A percentile compares a stretch with the other conserved stretches of the same genome.
These are phyloP conservation scores for Phytophthora agathidicida DNA, from an alignment of 352 stramenopile species.

Conservation along the genomic window DNA sequence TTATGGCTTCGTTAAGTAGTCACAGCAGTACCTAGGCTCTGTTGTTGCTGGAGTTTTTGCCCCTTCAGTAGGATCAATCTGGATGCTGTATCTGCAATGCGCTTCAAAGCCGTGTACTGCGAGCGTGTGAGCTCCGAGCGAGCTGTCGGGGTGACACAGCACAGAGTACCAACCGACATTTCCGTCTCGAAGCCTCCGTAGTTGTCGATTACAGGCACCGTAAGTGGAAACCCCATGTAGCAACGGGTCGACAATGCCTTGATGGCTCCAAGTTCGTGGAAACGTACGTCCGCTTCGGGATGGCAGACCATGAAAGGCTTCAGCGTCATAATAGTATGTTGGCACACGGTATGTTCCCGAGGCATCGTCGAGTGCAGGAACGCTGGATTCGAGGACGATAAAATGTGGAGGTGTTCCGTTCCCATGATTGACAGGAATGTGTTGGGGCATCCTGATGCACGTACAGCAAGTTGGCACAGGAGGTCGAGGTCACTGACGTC, in stretches of 20 bases:
- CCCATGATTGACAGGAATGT: constrained; percentile 34
- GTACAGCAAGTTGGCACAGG: constrained; percentile 28
- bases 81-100: constrained; percentile 25
- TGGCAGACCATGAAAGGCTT: constrained; percentile 34
- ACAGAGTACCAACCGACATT: constrained; percentile 33
- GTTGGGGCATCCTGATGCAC: constrained; percentile 18
- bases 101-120: constrained; percentile 30
- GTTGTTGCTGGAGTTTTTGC: constrained; percentile 4
- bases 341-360: constrained; percentile 26
- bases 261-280: constrained; percentile 21
- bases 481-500: constrained; percentile 21
- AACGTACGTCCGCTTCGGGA: constrained; percentile 37
- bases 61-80: constrained; percentile 21
- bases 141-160: constrained; percentile 23
- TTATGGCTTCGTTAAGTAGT: too few relatives aligned
- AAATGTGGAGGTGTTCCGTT: constrained; percentile 19
- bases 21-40: not conserved
- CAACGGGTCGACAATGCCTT: constrained; percentile 2
- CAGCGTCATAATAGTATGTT: constrained; percentile 29
- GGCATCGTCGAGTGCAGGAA: constrained; percentile 23
- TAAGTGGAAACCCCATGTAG: constrained; percentile 29
- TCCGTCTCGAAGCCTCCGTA: not conserved
- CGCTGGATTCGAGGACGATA: constrained; percentile 22
- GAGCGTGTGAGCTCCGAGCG: constrained; percentile 25
- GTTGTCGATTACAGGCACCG: not conserved